phyloP scores from a whole-genome alignment of 768 basidiomycete genomes.

The Lentinula aciculospora region DNA sequence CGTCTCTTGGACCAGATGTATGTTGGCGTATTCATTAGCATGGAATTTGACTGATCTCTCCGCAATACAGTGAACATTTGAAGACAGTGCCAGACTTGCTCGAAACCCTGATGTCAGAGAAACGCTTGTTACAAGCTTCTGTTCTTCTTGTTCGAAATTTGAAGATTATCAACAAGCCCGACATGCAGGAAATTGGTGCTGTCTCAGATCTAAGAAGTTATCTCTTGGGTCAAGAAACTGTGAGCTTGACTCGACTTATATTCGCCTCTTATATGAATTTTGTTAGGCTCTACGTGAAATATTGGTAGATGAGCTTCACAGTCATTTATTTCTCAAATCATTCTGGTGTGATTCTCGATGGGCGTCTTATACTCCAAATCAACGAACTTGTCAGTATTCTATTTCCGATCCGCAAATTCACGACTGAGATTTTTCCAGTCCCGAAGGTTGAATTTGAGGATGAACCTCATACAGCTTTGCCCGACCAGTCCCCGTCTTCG shows the following conservation, averaged over 20 bases:
- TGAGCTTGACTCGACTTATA: slow-evolving; percentile 24
- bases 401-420: slow-evolving; percentile 3
- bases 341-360: slow-evolving; percentile 96
- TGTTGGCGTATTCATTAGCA: slow-evolving; percentile 19
- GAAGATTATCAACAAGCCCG: slow-evolving; percentile 85
- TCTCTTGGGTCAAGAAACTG: slow-evolving; percentile 80
- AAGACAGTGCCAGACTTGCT: slow-evolving; percentile 88
- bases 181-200: slow-evolving; percentile 96
- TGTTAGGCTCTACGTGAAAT: slow-evolving; percentile 85
- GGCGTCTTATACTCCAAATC: slow-evolving; percentile 77
- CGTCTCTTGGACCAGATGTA: slow-evolving; percentile 92
- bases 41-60: slow-evolving; percentile 11
- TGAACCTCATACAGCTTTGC: slow-evolving; percentile 26
- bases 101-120: slow-evolving; percentile 94
- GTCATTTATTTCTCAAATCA: slow-evolving; percentile 94
- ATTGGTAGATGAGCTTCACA: slow-evolving; percentile 90
- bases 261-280: slow-evolving; percentile 1
- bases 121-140: slow-evolving; percentile 85
- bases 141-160: slow-evolving; percentile 81
- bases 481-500: slow-evolving; percentile 32
- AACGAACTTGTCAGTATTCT: slow-evolving; percentile 58
- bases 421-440: slow-evolving; percentile 33
- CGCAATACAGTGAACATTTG: slow-evolving; percentile 66
- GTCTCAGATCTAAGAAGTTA: slow-evolving; percentile 84
- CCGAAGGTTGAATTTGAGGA: slow-evolving; percentile 61